phyloP scores from a whole-genome alignment of 1,139 yeast genomes.

The Arxiozyma heterogenica region DNA sequence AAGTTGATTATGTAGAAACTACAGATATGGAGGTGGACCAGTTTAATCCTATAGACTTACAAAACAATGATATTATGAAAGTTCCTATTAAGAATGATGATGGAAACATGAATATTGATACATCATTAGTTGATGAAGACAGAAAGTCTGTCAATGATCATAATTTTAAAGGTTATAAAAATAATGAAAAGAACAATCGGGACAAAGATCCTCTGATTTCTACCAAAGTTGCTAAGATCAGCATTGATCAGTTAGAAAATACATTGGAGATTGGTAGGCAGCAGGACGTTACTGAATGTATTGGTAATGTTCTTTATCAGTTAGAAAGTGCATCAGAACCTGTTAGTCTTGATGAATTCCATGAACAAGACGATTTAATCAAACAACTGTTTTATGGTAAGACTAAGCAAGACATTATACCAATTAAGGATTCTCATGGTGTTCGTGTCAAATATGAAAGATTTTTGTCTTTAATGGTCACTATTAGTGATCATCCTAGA shows the following conservation, averaged over 20 bases:
- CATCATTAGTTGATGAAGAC: background rate
- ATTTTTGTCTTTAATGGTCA: constrained; percentile 71
- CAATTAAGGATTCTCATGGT: constrained; percentile 27
- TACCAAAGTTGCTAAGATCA: constrained; percentile 36
- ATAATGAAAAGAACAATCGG: background rate
- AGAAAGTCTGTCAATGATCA: background rate
- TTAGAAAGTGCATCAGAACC: constrained; percentile 85
- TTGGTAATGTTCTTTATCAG: constrained; percentile 88
- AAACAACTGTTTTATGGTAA: constrained; percentile 75
- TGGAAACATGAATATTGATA: background rate
- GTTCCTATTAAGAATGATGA: background rate
- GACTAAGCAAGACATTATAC: constrained; percentile 47
- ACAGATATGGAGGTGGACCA: constrained; percentile 1
- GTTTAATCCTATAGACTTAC: background rate
- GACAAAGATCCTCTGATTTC: constrained; percentile 8
- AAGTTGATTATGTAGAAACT: background rate
- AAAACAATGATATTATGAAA: background rate
- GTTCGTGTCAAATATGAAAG: constrained; percentile 61
- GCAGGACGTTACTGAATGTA: constrained; percentile 96
- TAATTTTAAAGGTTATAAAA: background rate
- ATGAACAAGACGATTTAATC: constrained; percentile 74
- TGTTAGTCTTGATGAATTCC: constrained; percentile 51
- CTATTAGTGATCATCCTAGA: constrained; percentile 79
- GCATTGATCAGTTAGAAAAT: constrained; percentile 57
- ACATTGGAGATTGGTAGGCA: constrained; percentile 80